A percentile compares a stretch with the other conserved stretches of the same genome.
Conservation (phyloP, 129 eudicot species). For the Cynara cardunculus region DNA sequence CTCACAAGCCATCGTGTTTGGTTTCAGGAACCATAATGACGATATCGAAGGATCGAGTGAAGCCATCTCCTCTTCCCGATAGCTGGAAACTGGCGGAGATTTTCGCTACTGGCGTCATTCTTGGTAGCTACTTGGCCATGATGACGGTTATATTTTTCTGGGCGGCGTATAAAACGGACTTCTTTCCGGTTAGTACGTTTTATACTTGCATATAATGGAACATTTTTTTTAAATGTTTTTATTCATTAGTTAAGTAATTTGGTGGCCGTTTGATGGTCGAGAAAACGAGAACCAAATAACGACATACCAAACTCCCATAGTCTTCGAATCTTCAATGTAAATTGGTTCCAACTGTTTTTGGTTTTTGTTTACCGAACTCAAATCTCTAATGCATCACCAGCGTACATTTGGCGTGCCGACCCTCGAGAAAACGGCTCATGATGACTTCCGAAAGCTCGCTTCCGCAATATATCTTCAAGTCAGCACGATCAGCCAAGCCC, state of each 20-base stretch:
- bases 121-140: conserved; percentile 91
- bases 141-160: conserved; percentile 97
- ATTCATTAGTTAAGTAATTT: too few relatives aligned
- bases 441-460: conserved; percentile 84
- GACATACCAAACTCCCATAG: too few relatives aligned
- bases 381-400: conserved; percentile 22
- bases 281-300: too few relatives aligned
- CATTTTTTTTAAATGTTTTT: neutral
- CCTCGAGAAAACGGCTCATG: conserved; percentile 76
- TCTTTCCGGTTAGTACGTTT: conserved; percentile 69
- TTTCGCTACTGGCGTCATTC: conserved; percentile 79
- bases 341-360: neutral
- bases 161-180: conserved; percentile 92
- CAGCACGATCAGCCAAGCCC: conserved; percentile 97
- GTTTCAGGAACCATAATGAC: conserved; percentile 95
- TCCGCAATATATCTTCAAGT: conserved; percentile 99
- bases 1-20: conserved; percentile 4
- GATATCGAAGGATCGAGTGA: conserved; percentile 92
- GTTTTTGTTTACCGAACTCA: neutral
- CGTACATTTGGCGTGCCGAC: conserved; percentile 79
- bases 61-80: conserved; percentile 94
- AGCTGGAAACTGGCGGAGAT: conserved; percentile 99
- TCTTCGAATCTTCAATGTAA: too few relatives aligned
- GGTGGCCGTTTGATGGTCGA: too few relatives aligned
- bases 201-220: neutral